Evolutionary conservation across 768 basidiomycete species (phyloP), one percentile per base, ranked within the genome.

Genomic region (Butyriboletus loyo): DNA sequence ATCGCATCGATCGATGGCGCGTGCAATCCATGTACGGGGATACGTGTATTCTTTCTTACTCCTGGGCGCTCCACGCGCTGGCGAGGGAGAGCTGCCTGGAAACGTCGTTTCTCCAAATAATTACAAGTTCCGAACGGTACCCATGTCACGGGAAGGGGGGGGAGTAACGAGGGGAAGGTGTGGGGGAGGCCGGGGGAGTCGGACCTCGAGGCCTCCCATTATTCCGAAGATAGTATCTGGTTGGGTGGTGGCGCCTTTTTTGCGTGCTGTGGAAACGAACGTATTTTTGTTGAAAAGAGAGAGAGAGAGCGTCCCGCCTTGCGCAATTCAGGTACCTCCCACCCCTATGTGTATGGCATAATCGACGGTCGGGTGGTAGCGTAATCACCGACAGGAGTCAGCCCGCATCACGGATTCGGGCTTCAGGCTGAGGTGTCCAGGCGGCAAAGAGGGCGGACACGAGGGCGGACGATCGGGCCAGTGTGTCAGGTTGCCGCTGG

Each of bases 1-100:
- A 54, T 62, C 63, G 24, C 40, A 57, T 44, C 46, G 46, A 62
- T 62, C 62, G 61, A 62, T 62, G 3, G 49, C 44, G 22, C 39
- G n/a, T 53, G 51, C 49, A 13, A 36, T 36, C 55, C 38, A 21
- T 42, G 59, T n/a, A 56, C 47, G 13, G 57, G 37, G 58, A 47
- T 19, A 15, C 30, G 19, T 24, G n/a, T 24, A 22, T 43, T 27
- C 8, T 42, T 32, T 45, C 27, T 19, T 21, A 6, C 27, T 25
- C 44, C 44, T 19, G 15, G 15, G 25, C 17, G 17, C 40, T n/a
- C 40, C 24, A 25, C 5, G 11, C 41, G 21, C 43, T 7, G 24
- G 36, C 34, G 36, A 32, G 30, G 38, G 30, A 14, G 22, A 38
- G 24, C 40, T 32, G 19, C 22, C 50, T 49, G 13, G 34, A 49